phyloP scores from a whole-genome alignment of 352 stramenopile species.

The Phytophthora europaea region DNA sequence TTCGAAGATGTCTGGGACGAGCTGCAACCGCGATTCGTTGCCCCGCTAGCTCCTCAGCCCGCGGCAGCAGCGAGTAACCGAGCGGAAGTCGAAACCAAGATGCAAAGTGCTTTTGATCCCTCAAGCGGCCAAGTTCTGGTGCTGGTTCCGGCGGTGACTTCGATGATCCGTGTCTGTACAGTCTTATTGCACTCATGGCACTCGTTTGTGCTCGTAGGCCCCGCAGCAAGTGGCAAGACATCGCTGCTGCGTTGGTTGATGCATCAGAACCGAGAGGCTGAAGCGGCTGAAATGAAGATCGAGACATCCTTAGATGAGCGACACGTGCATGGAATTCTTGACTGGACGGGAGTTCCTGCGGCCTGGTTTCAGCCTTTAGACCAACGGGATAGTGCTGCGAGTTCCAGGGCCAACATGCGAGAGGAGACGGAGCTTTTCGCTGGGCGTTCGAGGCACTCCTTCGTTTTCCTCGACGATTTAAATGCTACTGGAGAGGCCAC shows the following conservation, averaged over 20 bases:
- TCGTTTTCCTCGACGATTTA: conserved; percentile 74
- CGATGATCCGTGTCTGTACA: conserved; percentile 48
- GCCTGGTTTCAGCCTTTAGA: conserved; percentile 50
- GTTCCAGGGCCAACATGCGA: conserved; percentile 33
- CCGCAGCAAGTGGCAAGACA: conserved; percentile 60
- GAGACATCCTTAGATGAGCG: conserved; percentile 61
- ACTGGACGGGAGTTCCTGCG: conserved; percentile 55
- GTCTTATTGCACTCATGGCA: conserved; percentile 44
- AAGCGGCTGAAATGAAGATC: conserved; percentile 49
- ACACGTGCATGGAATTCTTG: conserved; percentile 46
- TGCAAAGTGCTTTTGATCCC: conserved; percentile 37
- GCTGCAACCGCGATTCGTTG: conserved; percentile 16
- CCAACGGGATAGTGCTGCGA: conserved; percentile 1
- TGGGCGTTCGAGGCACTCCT: conserved; percentile 31
- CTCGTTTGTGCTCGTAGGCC: conserved; percentile 61
- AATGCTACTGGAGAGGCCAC: conserved; percentile 16
- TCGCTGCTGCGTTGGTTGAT: conserved; percentile 55
- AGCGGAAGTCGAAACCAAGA: conserved; percentile 6
- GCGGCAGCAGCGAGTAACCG: background rate
- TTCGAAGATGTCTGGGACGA: conserved; percentile 57
- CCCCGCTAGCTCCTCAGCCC: conserved; percentile 3
- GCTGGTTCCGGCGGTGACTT: conserved; percentile 28
- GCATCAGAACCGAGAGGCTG: conserved; percentile 47
- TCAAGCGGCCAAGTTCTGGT: conserved; percentile 49
- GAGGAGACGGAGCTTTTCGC: conserved; percentile 59